Base-by-base conservation (phyloP, 148 eudicot genomes). In the Cornus suecica region DNA sequence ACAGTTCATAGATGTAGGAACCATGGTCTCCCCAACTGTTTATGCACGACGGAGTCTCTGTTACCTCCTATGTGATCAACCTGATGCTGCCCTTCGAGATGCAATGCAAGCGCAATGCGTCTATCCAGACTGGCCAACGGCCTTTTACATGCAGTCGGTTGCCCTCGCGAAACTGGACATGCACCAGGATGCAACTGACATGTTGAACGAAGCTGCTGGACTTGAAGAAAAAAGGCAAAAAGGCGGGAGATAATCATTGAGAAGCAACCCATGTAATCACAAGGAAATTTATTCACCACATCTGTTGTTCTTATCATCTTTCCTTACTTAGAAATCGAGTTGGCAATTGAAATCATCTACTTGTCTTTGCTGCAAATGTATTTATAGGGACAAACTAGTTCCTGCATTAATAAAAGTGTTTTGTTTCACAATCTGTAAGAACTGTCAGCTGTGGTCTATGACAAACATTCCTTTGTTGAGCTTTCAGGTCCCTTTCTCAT, bases 21-120 rank as follows among this genome's bases (percentile, higher is more conserved):
- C 82, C 1, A 79, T 79, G 82, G 73, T 79, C 25, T 79, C 95
- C 11, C 93, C 95, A 24, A 90, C 97, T 7, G 95, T 91, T 4
- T 86, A 82, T 42, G 93, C 95, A 5, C 81, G 97, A 32, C 79
- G 97, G 70, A 90, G 95, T 71, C 78, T 90, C 30, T 92, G 97
- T 78, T 85, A 90, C 75, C 91, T 92, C 14, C 83, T 93, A 79
- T 87, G 86, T 69, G 95, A 91, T 72, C 95, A 79, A 69, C 82
- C 82, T n/a, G 82, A 74, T 34, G 82, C 82, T 48, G 82, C 82
- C 4, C 78, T 79, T 27, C 78, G 97, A 74, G 97, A 93, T 70
- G 95, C 97, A 75, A 93, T 93, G 97, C 97, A 93, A 80, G 97
- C 97, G 20, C 97, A 92, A 73, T 82, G 86, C 27, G 90, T 92